Evolutionary conservation across 2,329 filamentous ascomycete species (phyloP).

Genomic region (Alternaria hordeiaustralica): DNA sequence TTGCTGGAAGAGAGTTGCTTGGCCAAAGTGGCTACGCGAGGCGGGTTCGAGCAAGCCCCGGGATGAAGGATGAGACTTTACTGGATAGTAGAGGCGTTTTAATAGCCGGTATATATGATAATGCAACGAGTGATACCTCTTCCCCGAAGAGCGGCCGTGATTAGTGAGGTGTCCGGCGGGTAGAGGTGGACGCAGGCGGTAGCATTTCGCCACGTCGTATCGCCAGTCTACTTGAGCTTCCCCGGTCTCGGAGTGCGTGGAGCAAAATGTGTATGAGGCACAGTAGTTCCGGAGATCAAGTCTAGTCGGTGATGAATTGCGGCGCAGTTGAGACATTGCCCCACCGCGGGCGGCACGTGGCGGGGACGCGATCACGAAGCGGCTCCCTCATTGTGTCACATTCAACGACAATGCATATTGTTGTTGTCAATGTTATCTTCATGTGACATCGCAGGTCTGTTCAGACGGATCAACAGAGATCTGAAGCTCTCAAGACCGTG

Average conservation of each 20-base stretch:
- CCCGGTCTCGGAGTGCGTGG: not conserved
- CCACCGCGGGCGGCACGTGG: not conserved
- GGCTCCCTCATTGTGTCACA: not conserved
- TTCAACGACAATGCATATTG: not conserved
- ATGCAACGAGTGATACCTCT: not conserved
- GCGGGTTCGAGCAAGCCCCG: not conserved
- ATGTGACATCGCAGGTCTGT: too few species aligned
- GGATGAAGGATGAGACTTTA: not conserved
- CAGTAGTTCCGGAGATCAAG: not conserved
- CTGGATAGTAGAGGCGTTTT: not conserved
- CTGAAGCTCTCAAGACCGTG: not conserved
- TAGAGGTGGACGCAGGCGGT: not conserved
- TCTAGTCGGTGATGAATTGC: not conserved
- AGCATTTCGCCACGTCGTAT: not conserved
- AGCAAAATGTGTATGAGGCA: not conserved
- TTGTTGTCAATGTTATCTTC: fast-evolving
- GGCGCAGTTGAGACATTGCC: conserved; percentile 2
- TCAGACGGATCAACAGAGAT: not conserved
- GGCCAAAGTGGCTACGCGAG: not conserved
- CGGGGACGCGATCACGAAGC: not conserved
- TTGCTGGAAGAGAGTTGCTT: not conserved
- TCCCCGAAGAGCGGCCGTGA: not conserved
- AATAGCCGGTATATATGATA: not conserved
- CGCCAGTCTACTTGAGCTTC: not conserved
- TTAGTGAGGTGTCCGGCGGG: not conserved